Base-by-base conservation (phyloP, 2,329 filamentous ascomycete species). In the Fusarium floridanum region DNA sequence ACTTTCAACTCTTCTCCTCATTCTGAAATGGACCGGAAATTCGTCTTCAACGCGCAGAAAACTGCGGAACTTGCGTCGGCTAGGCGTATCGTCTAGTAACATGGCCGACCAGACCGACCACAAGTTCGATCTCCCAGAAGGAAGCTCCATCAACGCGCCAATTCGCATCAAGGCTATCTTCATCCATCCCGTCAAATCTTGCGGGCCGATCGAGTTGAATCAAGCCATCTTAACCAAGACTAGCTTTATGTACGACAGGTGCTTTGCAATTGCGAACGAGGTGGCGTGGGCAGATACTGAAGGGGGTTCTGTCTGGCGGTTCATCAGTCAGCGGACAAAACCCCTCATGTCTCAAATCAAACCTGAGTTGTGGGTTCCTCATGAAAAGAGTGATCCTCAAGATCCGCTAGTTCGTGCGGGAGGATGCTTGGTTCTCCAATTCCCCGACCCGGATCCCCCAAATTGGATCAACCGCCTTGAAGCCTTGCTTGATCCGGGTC, bases 181-280 rank as follows among this genome's bases (percentile, higher is more conserved):
- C 5, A 68, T 81, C 6, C 78, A 81, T 12, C 79, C 79, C 0
- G 69, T 81, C 59, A 81, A 81, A 39, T 81, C 79, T 0, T 81
- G 78, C 45, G 76, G 67, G 1, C 76, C 78, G 0, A 61, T 81
- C 6, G 79, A 81, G 32, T 12, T 81, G 17, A 34, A 75, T 16
- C 62, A 74, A 3, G 76, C 76, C 1, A 22, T 73, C 7, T 71
- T 81, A 8, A 66, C 76, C 11, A 81, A 80, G 27, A 72, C 73
- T 1, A 78, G 79, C 0, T 76, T 81, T 7, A 20, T 66, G 6
- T 73, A 77, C 34, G 79, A 81, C 32, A 66, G 79, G 6, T 75
- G 74, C 53, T 77, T 82, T 45, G 80, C 76, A 5, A 66, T 83
- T 0, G 81, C 82, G 0, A 73, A 74, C 2, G 77, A 82, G 36